Evolutionary conservation across 805 yeast species (phyloP), one percentile per base, ranked within the genome.

Genomic region (Metschnikowia dekortorum): DNA sequence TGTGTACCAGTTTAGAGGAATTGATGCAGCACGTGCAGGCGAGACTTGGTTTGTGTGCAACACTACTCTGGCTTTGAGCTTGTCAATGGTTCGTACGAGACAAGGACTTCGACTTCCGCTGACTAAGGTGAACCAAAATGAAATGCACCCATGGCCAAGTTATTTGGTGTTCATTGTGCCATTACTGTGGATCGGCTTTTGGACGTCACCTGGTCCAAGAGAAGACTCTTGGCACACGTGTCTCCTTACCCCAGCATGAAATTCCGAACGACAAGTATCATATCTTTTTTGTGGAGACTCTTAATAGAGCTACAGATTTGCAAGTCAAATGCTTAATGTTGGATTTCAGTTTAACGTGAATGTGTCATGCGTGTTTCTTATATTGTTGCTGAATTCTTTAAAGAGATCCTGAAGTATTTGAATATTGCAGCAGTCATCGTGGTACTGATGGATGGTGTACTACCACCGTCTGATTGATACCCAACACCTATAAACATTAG

Each of bases 141-240:
- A 53, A 94, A 92, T 84, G 86, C 96, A 37, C 91, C 98, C 34
- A 94, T 94, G 99, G 99, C 99, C 59, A 91, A 92, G 69, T 82
- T 89, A 57, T 99, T 94, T 49, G 99, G 99, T 77, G 92, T 90
- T 56, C 99, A 99, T 59, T 92, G 96, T 75, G 97, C 97, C 49
- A 96, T 94, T 68, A 99, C 98, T 31, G 79, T 87, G 52, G 82
- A 83, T 74, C 85, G 87, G 71, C 86, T 94, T 55, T 79, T 94
- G 62, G 82, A 87, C 60, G 97, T 97, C 58, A 81, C 84, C 51
- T 76, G 79, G 59, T 78, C 83, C 62, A 78, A 79, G 61, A 88
- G 89, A 50, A 99, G 99, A 61, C 79, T 94, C 67, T 78, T 84
- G 61, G 98, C 97, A 49, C 99, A 99, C 66, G 87, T 89, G 80